phyloP scores from a whole-genome alignment of 257 asterid genomes.

The Penstemon davidsonii region DNA sequence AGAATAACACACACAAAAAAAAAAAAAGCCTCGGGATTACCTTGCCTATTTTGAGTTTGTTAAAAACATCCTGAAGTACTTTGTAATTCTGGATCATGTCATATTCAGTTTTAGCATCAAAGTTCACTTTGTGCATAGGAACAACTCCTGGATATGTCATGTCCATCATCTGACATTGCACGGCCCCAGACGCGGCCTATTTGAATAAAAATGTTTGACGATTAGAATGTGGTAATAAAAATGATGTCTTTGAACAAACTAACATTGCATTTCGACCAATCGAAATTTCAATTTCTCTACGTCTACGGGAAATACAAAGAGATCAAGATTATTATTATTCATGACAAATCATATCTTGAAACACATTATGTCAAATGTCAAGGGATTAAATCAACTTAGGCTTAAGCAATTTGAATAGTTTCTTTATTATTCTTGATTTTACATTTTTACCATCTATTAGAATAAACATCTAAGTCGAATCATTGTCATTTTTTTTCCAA shows the following conservation, averaged over 20 bases:
- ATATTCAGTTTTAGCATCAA: conserved; percentile 92
- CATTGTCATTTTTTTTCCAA: background rate
- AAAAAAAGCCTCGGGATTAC: conserved; percentile 30
- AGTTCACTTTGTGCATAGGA: conserved; percentile 98
- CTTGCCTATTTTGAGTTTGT: conserved; percentile 86
- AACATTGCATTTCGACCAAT: background rate
- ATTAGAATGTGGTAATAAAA: no score
- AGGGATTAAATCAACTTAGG: background rate
- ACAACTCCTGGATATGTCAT: conserved; percentile 85
- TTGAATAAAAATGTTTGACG: no score
- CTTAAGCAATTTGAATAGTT: background rate
- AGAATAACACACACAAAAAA: background rate
- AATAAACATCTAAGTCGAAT: background rate
- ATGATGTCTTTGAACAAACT: no score
- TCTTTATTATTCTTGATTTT: background rate
- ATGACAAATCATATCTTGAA: background rate
- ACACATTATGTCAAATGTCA: background rate
- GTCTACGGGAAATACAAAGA: no score
- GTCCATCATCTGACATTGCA: conserved; percentile 96
- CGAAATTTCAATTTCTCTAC: background rate
- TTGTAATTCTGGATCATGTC: conserved; percentile 95
- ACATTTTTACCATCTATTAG: no score
- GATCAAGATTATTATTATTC: no score
- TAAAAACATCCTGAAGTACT: conserved; percentile 92
- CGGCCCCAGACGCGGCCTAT: conserved; percentile 95